These are phyloP conservation scores for Carex parvula DNA, from an alignment of 176 grass and related monocot species.

Conservation along the genomic window DNA sequence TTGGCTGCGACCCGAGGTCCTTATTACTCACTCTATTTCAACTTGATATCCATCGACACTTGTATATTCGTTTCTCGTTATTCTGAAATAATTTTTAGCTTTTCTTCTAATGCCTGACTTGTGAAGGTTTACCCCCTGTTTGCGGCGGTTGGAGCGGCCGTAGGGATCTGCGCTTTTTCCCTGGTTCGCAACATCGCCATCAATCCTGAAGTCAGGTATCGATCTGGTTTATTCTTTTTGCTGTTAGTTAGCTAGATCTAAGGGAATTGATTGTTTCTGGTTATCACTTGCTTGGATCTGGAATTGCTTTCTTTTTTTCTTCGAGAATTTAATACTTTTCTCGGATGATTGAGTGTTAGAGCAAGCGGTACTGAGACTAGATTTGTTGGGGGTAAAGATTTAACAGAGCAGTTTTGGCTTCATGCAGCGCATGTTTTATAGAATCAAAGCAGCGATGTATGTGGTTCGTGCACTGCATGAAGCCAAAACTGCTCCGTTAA, in stretches of 20 bases:
- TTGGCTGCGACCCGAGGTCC: constrained; percentile 82
- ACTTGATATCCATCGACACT: neutral
- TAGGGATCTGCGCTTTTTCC: constrained; percentile 60
- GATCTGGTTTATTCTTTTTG: no score
- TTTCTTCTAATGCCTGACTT: neutral
- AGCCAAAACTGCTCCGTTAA: no score
- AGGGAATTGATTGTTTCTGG: neutral
- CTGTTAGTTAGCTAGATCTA: neutral
- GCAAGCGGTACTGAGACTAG: neutral
- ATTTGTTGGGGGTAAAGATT: neutral
- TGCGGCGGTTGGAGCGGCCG: constrained; percentile 62
- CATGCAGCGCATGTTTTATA: no score
- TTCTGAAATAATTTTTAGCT: neutral
- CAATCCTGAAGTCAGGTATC: constrained; percentile 89
- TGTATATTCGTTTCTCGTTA: no score
- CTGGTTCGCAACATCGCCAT: constrained; percentile 62
- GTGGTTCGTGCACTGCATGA: no score
- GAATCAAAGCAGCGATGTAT: no score
- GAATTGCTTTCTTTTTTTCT: neutral
- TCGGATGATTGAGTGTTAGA: neutral
- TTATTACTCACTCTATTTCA: neutral
- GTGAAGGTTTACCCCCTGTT: constrained; percentile 86
- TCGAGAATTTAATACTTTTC: neutral
- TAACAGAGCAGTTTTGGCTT: no score
- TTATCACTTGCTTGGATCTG: neutral